A percentile compares a stretch with the other conserved stretches of the same genome.
phyloP scores from a whole-genome alignment of 2,329 filamentous ascomycete genomes.

The Thielaviopsis ethacetica region DNA sequence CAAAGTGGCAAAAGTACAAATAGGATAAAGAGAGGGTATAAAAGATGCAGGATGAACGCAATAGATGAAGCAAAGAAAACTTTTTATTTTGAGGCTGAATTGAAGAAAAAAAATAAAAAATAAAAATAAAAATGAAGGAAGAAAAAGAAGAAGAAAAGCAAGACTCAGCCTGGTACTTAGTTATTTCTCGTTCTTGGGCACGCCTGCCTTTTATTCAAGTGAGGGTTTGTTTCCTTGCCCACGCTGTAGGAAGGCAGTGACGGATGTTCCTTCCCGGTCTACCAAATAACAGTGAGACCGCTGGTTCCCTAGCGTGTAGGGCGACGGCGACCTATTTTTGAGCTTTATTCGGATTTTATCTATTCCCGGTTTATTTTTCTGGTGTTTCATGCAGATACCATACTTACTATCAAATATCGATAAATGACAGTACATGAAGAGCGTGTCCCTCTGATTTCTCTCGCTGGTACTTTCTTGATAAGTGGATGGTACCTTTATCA shows the following conservation, averaged over 20 bases:
- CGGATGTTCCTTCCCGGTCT: conserved; percentile 4
- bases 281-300: not conserved
- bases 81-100: not conserved
- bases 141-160: not conserved
- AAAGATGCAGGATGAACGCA: not conserved
- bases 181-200: not conserved
- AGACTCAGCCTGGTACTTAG: not conserved
- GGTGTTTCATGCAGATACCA: too few species aligned
- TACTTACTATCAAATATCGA: too few species aligned
- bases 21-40: not conserved
- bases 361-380: not conserved
- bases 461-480: too few species aligned
- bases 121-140: not conserved
- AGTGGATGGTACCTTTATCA: too few species aligned
- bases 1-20: not conserved
- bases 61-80: not conserved
- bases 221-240: not conserved
- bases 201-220: not conserved
- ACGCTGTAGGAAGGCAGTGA: not conserved
- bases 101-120: not conserved
- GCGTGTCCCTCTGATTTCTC: too few species aligned
- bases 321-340: not conserved
- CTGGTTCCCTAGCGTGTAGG: not conserved
- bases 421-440: too few species aligned
- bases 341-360: not conserved